Conservation (phyloP, 1,139 yeast species). For the Blastobotrys persicus region DNA sequence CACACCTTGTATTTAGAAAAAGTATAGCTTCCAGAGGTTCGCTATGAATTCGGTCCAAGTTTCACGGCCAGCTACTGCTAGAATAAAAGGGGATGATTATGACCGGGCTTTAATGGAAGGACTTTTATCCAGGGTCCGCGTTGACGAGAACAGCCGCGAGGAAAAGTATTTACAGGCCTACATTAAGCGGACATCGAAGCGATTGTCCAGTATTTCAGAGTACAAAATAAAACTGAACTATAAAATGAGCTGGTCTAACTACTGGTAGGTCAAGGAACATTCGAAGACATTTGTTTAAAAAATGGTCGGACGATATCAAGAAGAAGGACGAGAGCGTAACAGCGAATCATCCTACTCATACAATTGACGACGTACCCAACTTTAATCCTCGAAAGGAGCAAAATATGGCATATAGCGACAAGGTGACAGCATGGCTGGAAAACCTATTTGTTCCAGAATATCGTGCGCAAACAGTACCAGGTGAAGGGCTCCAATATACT, state of each 20-base stretch:
- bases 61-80: slow-evolving; percentile 2
- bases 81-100: not conserved
- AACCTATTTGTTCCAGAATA: slow-evolving; percentile 6
- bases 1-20: not conserved
- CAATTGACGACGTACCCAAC: slow-evolving; percentile 9
- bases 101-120: not conserved
- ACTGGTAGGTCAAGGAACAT: slow-evolving; percentile 6
- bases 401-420: slow-evolving; percentile 25
- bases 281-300: slow-evolving; percentile 6
- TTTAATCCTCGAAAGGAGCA: slow-evolving; percentile 26
- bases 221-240: not conserved
- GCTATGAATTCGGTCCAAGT: slow-evolving; percentile 4
- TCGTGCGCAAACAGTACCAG: slow-evolving; percentile 2
- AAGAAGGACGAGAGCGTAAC: not conserved
- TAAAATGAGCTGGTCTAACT: not conserved
- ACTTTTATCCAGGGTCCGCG: not conserved
- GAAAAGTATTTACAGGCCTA: not conserved
- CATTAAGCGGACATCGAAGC: not conserved
- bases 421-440: slow-evolving; percentile 27
- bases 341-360: slow-evolving; percentile 2
- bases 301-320: slow-evolving; percentile 5
- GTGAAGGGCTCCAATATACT: slow-evolving; percentile 13
- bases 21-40: no score
- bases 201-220: slow-evolving; percentile 5
- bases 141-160: slow-evolving; percentile 1